phyloP scores from a whole-genome alignment of 352 stramenopile species.

The Pythium biforme region DNA sequence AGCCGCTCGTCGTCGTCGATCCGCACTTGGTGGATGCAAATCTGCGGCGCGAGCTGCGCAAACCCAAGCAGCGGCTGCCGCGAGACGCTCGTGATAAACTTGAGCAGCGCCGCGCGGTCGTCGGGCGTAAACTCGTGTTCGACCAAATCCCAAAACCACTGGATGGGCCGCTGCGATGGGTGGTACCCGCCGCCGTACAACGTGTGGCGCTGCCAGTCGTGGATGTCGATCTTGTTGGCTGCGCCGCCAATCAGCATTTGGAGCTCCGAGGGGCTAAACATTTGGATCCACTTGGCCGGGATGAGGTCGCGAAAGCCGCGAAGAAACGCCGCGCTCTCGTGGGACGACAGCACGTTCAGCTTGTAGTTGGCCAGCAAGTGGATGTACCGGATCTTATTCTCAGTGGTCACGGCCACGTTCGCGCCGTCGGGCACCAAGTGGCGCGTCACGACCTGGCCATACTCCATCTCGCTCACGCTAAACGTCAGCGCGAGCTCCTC shows the following conservation, averaged over 20 bases:
- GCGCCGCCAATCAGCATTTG: conserved; percentile 92
- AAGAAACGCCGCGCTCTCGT: conserved; percentile 62
- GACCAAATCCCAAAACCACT: conserved; percentile 84
- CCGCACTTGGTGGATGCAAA: conserved; percentile 92
- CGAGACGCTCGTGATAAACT: conserved; percentile 95
- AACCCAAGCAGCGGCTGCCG: conserved; percentile 95
- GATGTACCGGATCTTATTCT: conserved; percentile 96
- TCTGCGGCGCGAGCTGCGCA: conserved; percentile 89
- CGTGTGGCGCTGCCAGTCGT: conserved; percentile 93
- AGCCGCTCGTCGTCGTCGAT: conserved; percentile 69
- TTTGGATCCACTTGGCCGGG: conserved; percentile 70
- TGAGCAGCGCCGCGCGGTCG: conserved; percentile 90
- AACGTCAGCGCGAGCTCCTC: conserved; percentile 94
- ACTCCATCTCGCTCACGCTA: conserved; percentile 77
- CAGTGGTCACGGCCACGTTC: conserved; percentile 89
- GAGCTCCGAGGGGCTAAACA: conserved; percentile 90
- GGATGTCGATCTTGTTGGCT: conserved; percentile 92
- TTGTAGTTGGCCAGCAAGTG: conserved; percentile 96
- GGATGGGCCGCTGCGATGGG: conserved; percentile 59
- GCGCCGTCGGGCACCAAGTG: conserved; percentile 87
- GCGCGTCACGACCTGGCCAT: conserved; percentile 56
- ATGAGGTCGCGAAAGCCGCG: conserved; percentile 77
- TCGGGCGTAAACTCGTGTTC: conserved; percentile 68
- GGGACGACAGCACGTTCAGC: conserved; percentile 86
- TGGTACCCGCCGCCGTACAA: conserved; percentile 95